Evolutionary conservation across 106 monocot species (phyloP), one percentile per base, ranked within the genome.

Genomic region (Allium cepa): DNA sequence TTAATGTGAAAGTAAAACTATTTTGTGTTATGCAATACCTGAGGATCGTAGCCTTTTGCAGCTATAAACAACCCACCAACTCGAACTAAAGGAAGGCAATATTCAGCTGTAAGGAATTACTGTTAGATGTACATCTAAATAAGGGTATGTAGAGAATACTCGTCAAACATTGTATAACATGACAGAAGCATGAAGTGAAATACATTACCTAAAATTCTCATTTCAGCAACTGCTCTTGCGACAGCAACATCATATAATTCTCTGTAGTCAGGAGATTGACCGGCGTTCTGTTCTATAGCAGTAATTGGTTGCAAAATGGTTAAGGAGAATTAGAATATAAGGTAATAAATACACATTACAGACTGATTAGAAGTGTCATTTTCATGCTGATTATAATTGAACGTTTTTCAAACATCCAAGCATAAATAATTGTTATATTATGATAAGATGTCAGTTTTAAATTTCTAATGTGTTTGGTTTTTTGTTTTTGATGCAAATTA

Each of bases 151-250:
- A 36, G 5, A 3, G 5, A 3, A 36, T 59, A 57, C 16, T n/a
- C 22, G 0, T 27, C 10, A 22, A 60, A 46, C 46, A 63, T 63
- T 5, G 13, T 14, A 17, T 63, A 36, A 26, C 13, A 8, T 14
- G 59, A 55, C 46, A 48, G 69, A 16, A 47, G 13, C 18, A 18
- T 47, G 11, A 50, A 46, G 17, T 16, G 8, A 18, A 62, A 0
- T 11, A 64, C 49, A 17, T 15, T 45, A 97, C 92, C 97, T 80
- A 97, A 73, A 69, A 83, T 75, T 69, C 92, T 76, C 92, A 97
- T 82, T 79, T 97, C 97, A 63, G 97, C 92, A 77, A 97, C 97
- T 68, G 97, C 97, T 83, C 97, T 88, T 68, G 97, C 89, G 4
- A 92, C 80, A 68, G 89, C 92, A 61, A 97, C 86, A 82, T 97